Evolutionary conservation across 768 basidiomycete species (phyloP), one percentile per base, ranked within the genome.

Genomic region (Boletus vermiculosoides): DNA sequence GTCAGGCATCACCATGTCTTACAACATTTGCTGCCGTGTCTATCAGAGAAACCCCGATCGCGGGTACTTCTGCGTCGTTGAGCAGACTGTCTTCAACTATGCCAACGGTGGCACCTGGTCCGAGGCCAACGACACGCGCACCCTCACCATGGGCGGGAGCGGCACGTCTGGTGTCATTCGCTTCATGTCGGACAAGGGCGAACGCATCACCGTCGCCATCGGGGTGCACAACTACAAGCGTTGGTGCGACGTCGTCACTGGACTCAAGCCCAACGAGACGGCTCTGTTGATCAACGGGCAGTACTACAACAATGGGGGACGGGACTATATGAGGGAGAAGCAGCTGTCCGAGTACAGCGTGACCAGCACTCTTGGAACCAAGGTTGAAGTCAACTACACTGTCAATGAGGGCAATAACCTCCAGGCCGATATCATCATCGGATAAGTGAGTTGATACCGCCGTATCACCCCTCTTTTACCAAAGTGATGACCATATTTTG

Each of bases 221-320:
- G 77, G 79, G 1, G 66, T 77, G 25, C 71, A 78, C 67, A 73
- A 74, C 66, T 69, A 72, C 65, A 70, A 69, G 57, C 62, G 69
- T 7, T 78, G 78, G 77, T 64, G 67, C 63, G 76, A 77, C 57
- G 68, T 74, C 45, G 64, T 76, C 51, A 66, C 75, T 4, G 65
- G 72, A 49, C 66, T 77, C 36, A 16, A 53, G 4, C 22, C 50
- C 16, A 55, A 46, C 25, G 50, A 69, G 34, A 74, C 70, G 6
- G 67, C 58, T n/a, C 48, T 64, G 5, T 47, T 58, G 13, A 57
- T 76, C 57, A 61, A 73, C 25, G 58, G 58, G 5, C 36, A 65
- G 41, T 76, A 75, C 52, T 76, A 73, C 23, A 45, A 45, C 44
- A 45, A 45, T 11, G 44, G 44, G 0, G 44, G 44, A 45, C 23